Evolutionary conservation across 2,329 filamentous ascomycete species (phyloP).

Genomic region (Metarhizium sp.): DNA sequence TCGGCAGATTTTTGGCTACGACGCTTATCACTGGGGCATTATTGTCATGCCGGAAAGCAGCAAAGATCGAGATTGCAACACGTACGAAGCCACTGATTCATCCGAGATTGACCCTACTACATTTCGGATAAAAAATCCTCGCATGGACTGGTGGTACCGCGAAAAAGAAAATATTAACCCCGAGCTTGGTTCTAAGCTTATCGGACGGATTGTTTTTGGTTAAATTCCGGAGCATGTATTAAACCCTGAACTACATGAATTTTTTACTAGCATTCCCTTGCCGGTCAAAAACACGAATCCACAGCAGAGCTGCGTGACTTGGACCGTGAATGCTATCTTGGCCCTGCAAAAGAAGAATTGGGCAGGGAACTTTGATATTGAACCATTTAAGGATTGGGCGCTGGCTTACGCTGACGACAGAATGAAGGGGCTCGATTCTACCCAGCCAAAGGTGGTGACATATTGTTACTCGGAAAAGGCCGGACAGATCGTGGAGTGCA

Average conservation of each 20-base stretch:
- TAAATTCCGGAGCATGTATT: slow-evolving; percentile 11
- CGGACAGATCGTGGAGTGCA: too few species aligned
- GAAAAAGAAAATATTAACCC: slow-evolving; percentile 10
- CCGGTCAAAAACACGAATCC: slow-evolving; percentile 22
- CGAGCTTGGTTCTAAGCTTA: slow-evolving; percentile 13
- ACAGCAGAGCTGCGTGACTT: slow-evolving; percentile 25
- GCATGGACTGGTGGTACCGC: slow-evolving; percentile 22
- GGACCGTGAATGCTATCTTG: slow-evolving; percentile 17
- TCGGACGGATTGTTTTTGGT: slow-evolving; percentile 20
- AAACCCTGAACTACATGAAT: slow-evolving; percentile 9
- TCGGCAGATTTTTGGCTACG: slow-evolving; percentile 15
- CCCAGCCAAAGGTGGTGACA: slow-evolving; percentile 7
- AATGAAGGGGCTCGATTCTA: slow-evolving; percentile 10
- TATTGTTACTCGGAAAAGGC: too few species aligned
- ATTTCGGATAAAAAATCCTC: slow-evolving; percentile 21
- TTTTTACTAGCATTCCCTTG: slow-evolving; percentile 16
- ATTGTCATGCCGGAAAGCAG: slow-evolving; percentile 14
- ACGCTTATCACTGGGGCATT: slow-evolving; percentile 23
- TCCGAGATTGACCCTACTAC: slow-evolving; percentile 19
- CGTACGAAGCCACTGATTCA: slow-evolving; percentile 21
- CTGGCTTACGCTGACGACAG: slow-evolving; percentile 20
- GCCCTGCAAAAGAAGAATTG: slow-evolving; percentile 16
- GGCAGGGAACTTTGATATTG: slow-evolving; percentile 15
- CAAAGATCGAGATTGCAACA: slow-evolving; percentile 8
- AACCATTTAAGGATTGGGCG: slow-evolving; percentile 15